phyloP scores from a whole-genome alignment of 108 stramenopile species.

The Chaetoceros muelleri region DNA sequence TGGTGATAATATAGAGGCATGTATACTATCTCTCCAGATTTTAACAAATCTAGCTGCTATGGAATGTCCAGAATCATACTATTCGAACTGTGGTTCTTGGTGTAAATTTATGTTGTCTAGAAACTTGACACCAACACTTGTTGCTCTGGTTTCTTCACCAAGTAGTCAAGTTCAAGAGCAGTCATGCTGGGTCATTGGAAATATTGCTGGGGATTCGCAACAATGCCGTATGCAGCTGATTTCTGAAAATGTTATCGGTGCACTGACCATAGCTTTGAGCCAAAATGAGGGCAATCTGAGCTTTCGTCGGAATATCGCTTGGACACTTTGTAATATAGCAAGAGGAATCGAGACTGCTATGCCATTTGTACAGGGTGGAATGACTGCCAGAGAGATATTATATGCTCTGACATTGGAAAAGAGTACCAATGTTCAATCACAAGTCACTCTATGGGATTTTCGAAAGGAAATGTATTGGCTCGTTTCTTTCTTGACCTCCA shows the following conservation, averaged over 20 bases:
- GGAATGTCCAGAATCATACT: background rate
- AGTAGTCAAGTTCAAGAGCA: background rate
- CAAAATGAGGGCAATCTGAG: background rate
- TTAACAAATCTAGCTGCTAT: constrained; percentile 8
- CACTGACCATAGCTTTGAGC: background rate
- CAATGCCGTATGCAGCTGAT: background rate
- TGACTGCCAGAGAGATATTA: background rate
- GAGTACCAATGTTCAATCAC: background rate
- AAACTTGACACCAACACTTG: background rate
- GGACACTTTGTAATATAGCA: constrained; percentile 1
- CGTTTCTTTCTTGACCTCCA: constrained; percentile 6
- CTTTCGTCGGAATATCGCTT: background rate
- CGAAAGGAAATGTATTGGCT: constrained; percentile 8
- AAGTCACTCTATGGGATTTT: constrained; percentile 1
- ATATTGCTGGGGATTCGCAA: constrained; percentile 4
- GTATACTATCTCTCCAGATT: background rate
- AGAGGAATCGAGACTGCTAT: background rate
- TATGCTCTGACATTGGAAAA: background rate
- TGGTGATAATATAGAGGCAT: background rate
- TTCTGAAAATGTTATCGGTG: background rate
- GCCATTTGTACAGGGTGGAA: background rate
- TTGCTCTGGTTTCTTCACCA: background rate
- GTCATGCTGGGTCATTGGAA: constrained; percentile 8
- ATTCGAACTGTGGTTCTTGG: constrained; percentile 1
- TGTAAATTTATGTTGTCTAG: background rate